Percentiles rank a stretch among this genome's conserved stretches.
Conservation (phyloP, 2,329 filamentous ascomycete species). For the Lanzia echinophila region DNA sequence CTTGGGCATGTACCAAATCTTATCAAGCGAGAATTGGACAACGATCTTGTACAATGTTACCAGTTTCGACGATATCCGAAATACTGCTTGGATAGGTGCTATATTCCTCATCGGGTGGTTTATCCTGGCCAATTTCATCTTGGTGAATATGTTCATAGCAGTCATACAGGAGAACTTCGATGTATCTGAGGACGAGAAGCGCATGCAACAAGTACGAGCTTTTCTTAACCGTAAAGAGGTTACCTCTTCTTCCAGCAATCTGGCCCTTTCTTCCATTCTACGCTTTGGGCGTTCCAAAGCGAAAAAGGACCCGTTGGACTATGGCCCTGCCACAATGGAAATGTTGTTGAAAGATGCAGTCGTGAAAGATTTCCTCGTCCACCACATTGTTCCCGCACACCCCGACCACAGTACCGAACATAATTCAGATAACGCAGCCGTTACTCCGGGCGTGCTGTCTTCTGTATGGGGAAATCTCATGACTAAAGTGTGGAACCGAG, state of each 20-base stretch:
- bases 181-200: conserved; percentile 96
- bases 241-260: conserved; percentile 61
- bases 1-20: conserved; percentile 92
- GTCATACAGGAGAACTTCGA: conserved; percentile 99
- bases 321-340: conserved; percentile 84
- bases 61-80: conserved; percentile 52
- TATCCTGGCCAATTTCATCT: conserved; percentile 88
- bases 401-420: conserved; percentile 28
- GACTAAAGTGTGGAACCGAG: conserved; percentile 52
- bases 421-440: conserved; percentile 26
- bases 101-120: conserved; percentile 93
- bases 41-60: conserved; percentile 77
- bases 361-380: conserved; percentile 88
- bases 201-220: conserved; percentile 89
- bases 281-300: conserved; percentile 52
- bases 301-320: conserved; percentile 78
- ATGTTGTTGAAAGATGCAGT: conserved; percentile 96
- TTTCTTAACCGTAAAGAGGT: conserved; percentile 90
- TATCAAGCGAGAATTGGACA: conserved; percentile 97
- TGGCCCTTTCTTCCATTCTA: conserved; percentile 69
- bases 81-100: conserved; percentile 88
- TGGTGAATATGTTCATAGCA: conserved; percentile 99
- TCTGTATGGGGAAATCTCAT: conserved; percentile 55
- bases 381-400: conserved; percentile 46
- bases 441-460: conserved; percentile 52